These are phyloP conservation scores for Pulveroboletus ridleyi DNA, from an alignment of 1,284 basidiomycete genomes.

Conservation along the genomic window DNA sequence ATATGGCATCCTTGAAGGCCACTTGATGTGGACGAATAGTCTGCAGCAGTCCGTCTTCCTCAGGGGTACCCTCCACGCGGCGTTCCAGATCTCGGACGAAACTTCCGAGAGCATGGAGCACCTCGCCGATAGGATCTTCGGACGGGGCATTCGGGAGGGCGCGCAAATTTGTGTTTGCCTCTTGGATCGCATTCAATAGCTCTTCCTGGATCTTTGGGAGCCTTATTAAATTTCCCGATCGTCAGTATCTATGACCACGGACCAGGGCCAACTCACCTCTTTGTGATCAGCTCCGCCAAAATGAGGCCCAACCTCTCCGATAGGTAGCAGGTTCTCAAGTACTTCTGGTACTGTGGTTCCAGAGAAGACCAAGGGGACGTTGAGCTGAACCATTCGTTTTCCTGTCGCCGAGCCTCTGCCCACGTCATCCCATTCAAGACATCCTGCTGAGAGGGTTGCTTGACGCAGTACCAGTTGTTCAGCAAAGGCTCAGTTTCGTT, in stretches of 20 bases:
- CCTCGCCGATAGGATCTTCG: conserved; percentile 58
- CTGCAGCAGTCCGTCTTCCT: conserved; percentile 57
- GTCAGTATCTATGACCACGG: neutral
- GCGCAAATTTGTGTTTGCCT: conserved; percentile 42
- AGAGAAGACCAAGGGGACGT: conserved; percentile 63
- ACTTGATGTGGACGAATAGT: conserved; percentile 55
- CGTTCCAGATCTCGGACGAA: conserved; percentile 53
- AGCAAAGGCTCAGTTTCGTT: conserved; percentile 60
- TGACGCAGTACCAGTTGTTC: conserved; percentile 79
- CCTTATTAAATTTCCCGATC: conserved; percentile 42
- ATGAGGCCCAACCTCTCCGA: conserved; percentile 59
- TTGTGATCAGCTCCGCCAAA: conserved; percentile 63
- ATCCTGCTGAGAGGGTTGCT: conserved; percentile 67
- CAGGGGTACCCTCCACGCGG: conserved; percentile 58
- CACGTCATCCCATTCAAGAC: conserved; percentile 63
- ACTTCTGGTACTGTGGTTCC: conserved; percentile 52
- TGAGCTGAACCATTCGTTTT: conserved; percentile 72
- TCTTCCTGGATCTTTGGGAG: conserved; percentile 66
- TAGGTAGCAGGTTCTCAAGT: conserved; percentile 60
- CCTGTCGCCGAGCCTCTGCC: conserved; percentile 61
- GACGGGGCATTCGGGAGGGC: conserved; percentile 63
- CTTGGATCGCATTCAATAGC: conserved; percentile 49
- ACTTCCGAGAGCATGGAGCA: conserved; percentile 50
- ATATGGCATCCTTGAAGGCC: conserved; percentile 53
- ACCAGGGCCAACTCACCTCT: conserved; percentile 45